Evolutionary conservation across 2,329 filamentous ascomycete genomes (phyloP), one percentile per base, ranked within the genome.

Genomic region (Beauveria sp.): DNA sequence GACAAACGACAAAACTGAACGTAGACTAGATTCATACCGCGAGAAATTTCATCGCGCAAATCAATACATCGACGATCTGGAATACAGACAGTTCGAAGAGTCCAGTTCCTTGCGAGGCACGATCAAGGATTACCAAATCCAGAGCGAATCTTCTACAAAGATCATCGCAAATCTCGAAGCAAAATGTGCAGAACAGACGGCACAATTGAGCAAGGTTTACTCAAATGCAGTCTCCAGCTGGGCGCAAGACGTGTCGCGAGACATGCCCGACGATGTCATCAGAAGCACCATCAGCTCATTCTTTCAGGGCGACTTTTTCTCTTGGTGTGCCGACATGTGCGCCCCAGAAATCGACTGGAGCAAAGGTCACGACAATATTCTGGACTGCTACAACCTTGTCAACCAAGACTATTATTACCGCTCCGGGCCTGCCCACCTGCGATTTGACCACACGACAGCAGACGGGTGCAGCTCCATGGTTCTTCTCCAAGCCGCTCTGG

Each of bases 301-400:
- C 18, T 57, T 50, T 9, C n/a, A 56, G 8, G 55, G 55, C 22
- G 43, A 57, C 30, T 57, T 50, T 26, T 48, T 56, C 12, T 37
- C 43, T 28, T 56, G 54, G 54, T 56, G 54, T 18, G 54, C 54
- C 41, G 54, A 56, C 43, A 47, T 56, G 54, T 56, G 28, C 16
- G 28, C 28, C 12, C 18, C 54, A 2, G 43, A 48, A 14, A 47
- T 47, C 7, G 8, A 16, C 5, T 43, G 20, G 37, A 22, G 30
- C 0, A 6, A 9, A 2, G 9, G 2, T 3, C 5, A n/a, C 9
- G 12, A 43, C 4, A 12, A n/a, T 0, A 16, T 7, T 2, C 28
- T 48, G 2, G 0, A 20, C 0, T 2, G 0, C 5, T 20, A 7
- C 30, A 24, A 48, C 20, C 10, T 58, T 1, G 5, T 58, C 34